These are phyloP conservation scores for Hypomontagnella submonticulosa DNA, from an alignment of 495 filamentous ascomycete species.

Conservation along the genomic window DNA sequence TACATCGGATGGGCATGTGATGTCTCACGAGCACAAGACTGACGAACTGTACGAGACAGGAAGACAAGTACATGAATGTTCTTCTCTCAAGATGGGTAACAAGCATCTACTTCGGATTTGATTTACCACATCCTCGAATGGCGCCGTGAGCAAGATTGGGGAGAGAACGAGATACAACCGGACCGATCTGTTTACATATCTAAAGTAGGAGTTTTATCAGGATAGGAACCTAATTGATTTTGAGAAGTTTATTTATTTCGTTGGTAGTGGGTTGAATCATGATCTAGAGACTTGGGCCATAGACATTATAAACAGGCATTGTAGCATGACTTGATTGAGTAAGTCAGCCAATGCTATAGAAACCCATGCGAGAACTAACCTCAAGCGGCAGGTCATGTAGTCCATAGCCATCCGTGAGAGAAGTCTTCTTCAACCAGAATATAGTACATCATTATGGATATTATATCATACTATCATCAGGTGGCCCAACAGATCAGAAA, in stretches of 20 bases:
- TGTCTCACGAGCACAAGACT: slow-evolving; percentile 28
- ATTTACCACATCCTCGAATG: slow-evolving; percentile 23
- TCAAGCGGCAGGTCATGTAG: background rate
- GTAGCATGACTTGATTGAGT: background rate
- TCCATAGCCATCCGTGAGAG: background rate
- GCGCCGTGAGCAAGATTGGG: slow-evolving; percentile 31
- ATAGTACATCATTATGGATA: slow-evolving; percentile 27
- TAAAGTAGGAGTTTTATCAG: slow-evolving; percentile 37
- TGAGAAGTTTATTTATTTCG: slow-evolving; percentile 4
- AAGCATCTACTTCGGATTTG: slow-evolving; percentile 29
- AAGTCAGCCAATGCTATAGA: background rate
- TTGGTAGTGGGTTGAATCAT: slow-evolving; percentile 5
- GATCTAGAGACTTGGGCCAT: slow-evolving; percentile 9
- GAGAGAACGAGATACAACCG: slow-evolving; percentile 28
- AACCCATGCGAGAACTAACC: too few relatives aligned
- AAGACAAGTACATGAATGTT: slow-evolving; percentile 23
- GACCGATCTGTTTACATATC: slow-evolving; percentile 31
- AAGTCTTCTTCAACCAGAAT: background rate
- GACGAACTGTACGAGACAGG: slow-evolving; percentile 40
- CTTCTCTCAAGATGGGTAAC: slow-evolving; percentile 7
- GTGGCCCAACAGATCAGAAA: background rate
- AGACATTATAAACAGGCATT: slow-evolving; percentile 6
- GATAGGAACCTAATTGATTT: slow-evolving; percentile 31
- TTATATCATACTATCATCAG: background rate
- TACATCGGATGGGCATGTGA: slow-evolving; percentile 13